These are phyloP conservation scores for Solanum piurae DNA, from an alignment of 257 asterid species.

Conservation along the genomic window DNA sequence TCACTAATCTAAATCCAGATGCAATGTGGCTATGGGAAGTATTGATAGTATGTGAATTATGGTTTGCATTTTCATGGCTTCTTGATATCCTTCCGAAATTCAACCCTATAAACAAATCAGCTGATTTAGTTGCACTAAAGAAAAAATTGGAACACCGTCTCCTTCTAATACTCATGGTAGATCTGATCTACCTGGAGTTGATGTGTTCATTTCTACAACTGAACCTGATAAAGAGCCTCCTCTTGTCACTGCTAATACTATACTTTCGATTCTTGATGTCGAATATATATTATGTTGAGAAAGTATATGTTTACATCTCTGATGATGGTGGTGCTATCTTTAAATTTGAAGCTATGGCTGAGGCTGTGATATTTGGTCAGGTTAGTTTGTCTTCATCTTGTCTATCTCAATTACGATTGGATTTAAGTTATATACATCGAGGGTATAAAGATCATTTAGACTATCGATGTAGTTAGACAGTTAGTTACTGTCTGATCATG, in stretches of 20 bases:
- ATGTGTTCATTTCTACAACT: constrained; percentile 82
- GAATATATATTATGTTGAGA: constrained; percentile 70
- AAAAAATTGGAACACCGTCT: constrained; percentile 53
- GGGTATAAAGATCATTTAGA: neutral
- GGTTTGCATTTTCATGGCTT: constrained; percentile 96
- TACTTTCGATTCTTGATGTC: constrained; percentile 63
- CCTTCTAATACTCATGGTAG: constrained; percentile 63
- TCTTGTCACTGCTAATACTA: constrained; percentile 74
- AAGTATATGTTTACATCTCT: constrained; percentile 61
- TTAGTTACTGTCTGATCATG: neutral
- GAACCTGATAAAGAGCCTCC: constrained; percentile 98
- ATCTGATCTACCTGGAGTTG: constrained; percentile 88
- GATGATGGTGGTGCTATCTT: constrained; percentile 92
- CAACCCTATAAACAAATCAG: constrained; percentile 76
- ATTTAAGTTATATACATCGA: neutral
- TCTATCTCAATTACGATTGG: neutral
- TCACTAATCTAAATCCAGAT: constrained; percentile 54
- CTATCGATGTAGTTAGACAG: neutral
- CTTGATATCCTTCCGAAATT: constrained; percentile 90
- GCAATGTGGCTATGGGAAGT: constrained; percentile 86
- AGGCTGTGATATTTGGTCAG: constrained; percentile 85
- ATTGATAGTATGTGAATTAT: constrained; percentile 68
- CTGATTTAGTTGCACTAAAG: constrained; percentile 64
- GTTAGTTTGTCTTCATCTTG: constrained; percentile 11
- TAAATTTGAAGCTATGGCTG: constrained; percentile 97